Conservation (phyloP, 2,329 filamentous ascomycete genomes). For the Dendrostoma leiphaemia region DNA sequence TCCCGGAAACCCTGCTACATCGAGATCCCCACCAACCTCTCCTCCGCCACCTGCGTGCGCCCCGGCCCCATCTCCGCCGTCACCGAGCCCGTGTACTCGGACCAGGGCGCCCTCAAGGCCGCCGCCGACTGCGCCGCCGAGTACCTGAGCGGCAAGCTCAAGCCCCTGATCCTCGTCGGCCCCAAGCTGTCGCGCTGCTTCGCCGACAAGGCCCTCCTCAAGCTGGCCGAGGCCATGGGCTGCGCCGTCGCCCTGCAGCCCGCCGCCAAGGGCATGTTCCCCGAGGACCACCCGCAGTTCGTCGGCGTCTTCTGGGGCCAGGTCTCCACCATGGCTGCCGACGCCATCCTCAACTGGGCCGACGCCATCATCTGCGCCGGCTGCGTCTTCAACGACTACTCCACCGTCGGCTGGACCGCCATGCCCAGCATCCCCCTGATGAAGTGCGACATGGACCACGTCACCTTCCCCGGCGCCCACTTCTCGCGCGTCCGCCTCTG, state of each 20-base stretch:
- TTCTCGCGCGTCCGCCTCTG: constrained; percentile 26
- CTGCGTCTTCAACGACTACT: constrained; percentile 27
- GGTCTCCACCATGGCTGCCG: constrained; percentile 25
- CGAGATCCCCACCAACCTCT: constrained; percentile 28
- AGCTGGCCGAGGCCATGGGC: constrained; percentile 26
- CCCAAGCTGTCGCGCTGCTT: constrained; percentile 23
- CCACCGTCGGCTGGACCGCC: constrained; percentile 28
- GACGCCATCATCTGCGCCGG: constrained; percentile 27
- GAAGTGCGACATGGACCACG: constrained; percentile 26
- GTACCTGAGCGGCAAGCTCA: constrained; percentile 25
- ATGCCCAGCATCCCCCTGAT: constrained; percentile 26
- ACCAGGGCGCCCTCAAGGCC: constrained; percentile 23
- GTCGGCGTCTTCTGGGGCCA: constrained; percentile 28
- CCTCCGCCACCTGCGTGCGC: constrained; percentile 25
- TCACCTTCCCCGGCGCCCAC: constrained; percentile 26
- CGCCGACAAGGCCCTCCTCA: constrained; percentile 23
- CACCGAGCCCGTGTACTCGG: constrained; percentile 21
- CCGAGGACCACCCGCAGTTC: constrained; percentile 26
- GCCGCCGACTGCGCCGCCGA: constrained; percentile 23
- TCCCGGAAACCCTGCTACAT: constrained; percentile 27
- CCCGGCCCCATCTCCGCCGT: constrained; percentile 27
- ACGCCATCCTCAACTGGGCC: constrained; percentile 27
- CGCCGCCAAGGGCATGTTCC: constrained; percentile 30
- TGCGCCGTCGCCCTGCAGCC: constrained; percentile 28
- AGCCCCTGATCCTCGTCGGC: constrained; percentile 27